Conservation (phyloP, 1,284 basidiomycete genomes). For the Sporisorium graminicola region DNA sequence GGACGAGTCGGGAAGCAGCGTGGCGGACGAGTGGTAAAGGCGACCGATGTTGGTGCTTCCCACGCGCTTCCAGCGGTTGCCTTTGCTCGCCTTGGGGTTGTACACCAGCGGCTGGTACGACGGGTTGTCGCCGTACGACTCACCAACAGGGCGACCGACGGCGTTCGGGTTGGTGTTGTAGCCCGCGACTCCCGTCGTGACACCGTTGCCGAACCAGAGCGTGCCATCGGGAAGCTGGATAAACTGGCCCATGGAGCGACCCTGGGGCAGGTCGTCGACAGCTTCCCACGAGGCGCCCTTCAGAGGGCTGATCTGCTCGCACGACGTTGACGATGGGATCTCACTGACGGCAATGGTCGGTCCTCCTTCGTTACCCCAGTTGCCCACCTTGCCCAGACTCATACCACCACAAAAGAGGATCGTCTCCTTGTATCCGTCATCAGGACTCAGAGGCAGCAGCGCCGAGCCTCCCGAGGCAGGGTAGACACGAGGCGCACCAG, state of each 20-base stretch:
- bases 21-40: slow-evolving; percentile 62
- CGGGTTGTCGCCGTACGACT: slow-evolving; percentile 66
- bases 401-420: slow-evolving; percentile 65
- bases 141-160: slow-evolving; percentile 60
- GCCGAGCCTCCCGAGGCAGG: slow-evolving; percentile 60
- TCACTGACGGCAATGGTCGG: slow-evolving; percentile 47
- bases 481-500: slow-evolving; percentile 55
- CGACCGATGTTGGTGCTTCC: slow-evolving; percentile 51
- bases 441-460: slow-evolving; percentile 57
- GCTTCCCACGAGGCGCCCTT: slow-evolving; percentile 41
- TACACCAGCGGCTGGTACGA: slow-evolving; percentile 54
- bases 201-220: slow-evolving; percentile 64
- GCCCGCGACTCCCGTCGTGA: slow-evolving; percentile 61
- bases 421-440: slow-evolving; percentile 57
- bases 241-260: slow-evolving; percentile 62
- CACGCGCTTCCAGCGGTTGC: slow-evolving; percentile 52
- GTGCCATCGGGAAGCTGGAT: slow-evolving; percentile 62
- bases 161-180: slow-evolving; percentile 54
- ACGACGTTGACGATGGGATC: slow-evolving; percentile 52
- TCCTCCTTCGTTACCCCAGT: slow-evolving; percentile 63
- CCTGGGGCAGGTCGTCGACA: slow-evolving; percentile 49
- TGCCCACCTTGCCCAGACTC: slow-evolving; percentile 37
- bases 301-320: slow-evolving; percentile 61
- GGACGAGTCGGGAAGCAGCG: slow-evolving; percentile 60
- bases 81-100: slow-evolving; percentile 54